Percentiles rank a stretch among this genome's conserved stretches.
Evolutionary conservation across 1,284 basidiomycete genomes (phyloP).

Genomic region (Marasmius tenuissimus): DNA sequence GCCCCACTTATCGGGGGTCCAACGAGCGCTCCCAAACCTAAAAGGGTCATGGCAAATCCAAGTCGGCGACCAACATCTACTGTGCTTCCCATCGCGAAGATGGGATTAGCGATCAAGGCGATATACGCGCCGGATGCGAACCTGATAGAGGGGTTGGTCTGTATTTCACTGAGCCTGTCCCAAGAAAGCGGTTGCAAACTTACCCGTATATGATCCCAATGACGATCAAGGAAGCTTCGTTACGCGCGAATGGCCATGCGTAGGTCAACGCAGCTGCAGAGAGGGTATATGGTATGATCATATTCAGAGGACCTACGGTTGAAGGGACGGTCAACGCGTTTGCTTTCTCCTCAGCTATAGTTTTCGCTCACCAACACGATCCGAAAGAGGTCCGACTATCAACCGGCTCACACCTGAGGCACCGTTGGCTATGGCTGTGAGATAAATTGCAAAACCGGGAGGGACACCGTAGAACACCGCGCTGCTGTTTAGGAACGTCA

Average conservation of each 20-base stretch:
- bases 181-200: not conserved
- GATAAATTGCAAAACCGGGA: constrained; percentile 5
- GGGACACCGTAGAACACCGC: constrained; percentile 6
- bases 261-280: not conserved
- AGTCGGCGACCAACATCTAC: constrained; percentile 41
- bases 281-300: constrained; percentile 8
- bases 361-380: constrained; percentile 1
- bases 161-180: not conserved
- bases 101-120: constrained; percentile 31
- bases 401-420: not conserved
- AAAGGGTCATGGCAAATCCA: constrained; percentile 40
- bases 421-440: constrained; percentile 6
- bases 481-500: constrained; percentile 8
- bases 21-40: constrained; percentile 39
- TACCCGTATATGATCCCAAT: constrained; percentile 9
- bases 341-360: not conserved
- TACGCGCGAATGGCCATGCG: constrained; percentile 2
- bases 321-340: not conserved
- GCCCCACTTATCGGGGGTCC: constrained; percentile 49
- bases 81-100: constrained; percentile 37
- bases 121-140: constrained; percentile 30
- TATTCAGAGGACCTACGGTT: constrained; percentile 4
- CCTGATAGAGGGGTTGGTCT: constrained; percentile 7
- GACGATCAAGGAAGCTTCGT: not conserved
- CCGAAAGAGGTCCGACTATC: not conserved